These are phyloP conservation scores for Scheffersomyces parashehatae DNA, from an alignment of 1,139 yeast genomes.

Conservation along the genomic window DNA sequence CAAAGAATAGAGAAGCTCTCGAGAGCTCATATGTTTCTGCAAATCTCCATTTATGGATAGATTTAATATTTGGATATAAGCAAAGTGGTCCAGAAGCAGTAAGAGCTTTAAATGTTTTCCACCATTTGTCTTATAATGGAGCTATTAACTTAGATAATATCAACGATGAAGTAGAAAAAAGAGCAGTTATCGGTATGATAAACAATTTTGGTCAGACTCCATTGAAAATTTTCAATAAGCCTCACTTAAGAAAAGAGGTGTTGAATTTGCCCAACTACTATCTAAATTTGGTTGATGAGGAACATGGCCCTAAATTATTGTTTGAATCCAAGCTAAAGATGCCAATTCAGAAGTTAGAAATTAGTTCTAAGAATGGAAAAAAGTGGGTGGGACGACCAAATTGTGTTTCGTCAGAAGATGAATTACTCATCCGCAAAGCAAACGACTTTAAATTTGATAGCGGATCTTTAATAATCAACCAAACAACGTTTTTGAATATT, in stretches of 20 bases:
- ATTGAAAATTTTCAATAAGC: constrained; percentile 58
- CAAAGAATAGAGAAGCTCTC: constrained; percentile 74
- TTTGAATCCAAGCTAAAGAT: constrained; percentile 37
- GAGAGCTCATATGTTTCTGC: constrained; percentile 80
- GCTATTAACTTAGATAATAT: constrained; percentile 75
- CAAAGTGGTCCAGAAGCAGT: constrained; percentile 74
- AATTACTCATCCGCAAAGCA: constrained; percentile 39
- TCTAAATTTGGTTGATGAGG: constrained; percentile 23
- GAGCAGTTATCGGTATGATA: constrained; percentile 78
- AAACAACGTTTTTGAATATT: constrained; percentile 39
- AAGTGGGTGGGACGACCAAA: constrained; percentile 50
- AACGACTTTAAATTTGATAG: constrained; percentile 24
- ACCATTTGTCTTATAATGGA: constrained; percentile 79
- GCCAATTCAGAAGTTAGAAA: constrained; percentile 42
- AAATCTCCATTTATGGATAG: constrained; percentile 79
- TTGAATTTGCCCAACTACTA: constrained; percentile 37
- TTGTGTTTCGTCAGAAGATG: constrained; percentile 40
- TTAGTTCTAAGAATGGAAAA: constrained; percentile 29
- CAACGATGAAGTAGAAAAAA: constrained; percentile 67
- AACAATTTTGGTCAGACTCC: constrained; percentile 94
- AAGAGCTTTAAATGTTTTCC: constrained; percentile 69
- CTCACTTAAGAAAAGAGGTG: constrained; percentile 58
- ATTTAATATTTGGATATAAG: constrained; percentile 74
- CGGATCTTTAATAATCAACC: constrained; percentile 45
- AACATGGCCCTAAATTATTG: constrained; percentile 25